Evolutionary conservation across 257 asterid genomes (phyloP).

Genomic region (Jasminum sambac): DNA sequence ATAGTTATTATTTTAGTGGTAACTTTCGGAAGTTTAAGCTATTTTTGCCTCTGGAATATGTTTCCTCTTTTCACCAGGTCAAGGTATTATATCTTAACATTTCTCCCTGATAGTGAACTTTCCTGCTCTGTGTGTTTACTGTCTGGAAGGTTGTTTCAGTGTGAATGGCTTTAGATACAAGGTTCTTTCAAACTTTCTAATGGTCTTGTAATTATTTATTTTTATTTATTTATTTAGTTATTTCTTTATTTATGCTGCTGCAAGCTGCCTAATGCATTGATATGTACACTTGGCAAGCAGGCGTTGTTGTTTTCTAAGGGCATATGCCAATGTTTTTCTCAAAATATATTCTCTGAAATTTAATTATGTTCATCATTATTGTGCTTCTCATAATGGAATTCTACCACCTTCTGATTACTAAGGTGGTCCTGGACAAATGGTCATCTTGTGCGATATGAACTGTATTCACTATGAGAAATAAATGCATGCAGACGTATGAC

Average conservation of each 20-base stretch:
- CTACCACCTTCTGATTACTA: background rate
- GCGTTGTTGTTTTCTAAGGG: background rate
- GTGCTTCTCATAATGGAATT: background rate
- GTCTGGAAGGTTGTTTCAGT: background rate
- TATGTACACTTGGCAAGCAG: background rate
- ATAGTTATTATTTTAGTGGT: slow-evolving; percentile 8
- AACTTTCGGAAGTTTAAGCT: slow-evolving; percentile 15
- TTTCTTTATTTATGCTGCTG: too few species aligned
- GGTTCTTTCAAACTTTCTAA: background rate
- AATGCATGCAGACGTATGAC: background rate
- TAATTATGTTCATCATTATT: background rate
- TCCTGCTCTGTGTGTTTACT: background rate
- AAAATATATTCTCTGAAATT: background rate
- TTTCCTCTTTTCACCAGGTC: background rate
- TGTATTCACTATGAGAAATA: too few species aligned
- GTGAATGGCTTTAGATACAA: background rate
- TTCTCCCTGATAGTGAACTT: background rate
- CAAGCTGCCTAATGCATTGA: background rate
- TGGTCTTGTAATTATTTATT: background rate
- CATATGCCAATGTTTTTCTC: background rate
- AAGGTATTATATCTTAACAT: background rate
- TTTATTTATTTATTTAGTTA: background rate
- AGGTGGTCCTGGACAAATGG: background rate
- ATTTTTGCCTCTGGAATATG: slow-evolving; percentile 12
- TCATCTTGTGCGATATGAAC: background rate